Evolutionary conservation across 1,284 basidiomycete species (phyloP).

Genomic region (Leccinum subatratum): DNA sequence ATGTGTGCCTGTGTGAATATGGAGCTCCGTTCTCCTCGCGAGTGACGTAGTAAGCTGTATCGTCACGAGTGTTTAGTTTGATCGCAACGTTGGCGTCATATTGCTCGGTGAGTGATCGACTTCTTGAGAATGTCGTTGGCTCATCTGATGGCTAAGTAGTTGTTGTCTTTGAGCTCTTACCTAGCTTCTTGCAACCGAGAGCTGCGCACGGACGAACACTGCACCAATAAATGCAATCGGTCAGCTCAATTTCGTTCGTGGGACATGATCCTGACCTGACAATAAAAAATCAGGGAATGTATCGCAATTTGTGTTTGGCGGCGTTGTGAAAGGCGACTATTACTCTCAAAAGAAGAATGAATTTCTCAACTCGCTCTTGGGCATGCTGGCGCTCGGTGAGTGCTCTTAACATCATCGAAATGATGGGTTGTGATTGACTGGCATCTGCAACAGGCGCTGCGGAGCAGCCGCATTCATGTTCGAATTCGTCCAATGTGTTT

Average conservation of each 20-base stretch:
- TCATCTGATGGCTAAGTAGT: neutral
- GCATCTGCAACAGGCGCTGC: neutral
- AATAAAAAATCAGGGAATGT: neutral
- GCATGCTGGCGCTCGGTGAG: constrained; percentile 1
- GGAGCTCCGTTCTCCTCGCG: constrained; percentile 46
- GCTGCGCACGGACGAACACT: constrained; percentile 1
- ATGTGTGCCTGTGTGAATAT: constrained; percentile 53
- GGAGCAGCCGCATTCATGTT: neutral
- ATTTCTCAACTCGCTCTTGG: constrained; percentile 1
- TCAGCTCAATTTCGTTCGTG: neutral
- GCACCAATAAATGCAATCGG: neutral
- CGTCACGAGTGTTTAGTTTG: constrained; percentile 52
- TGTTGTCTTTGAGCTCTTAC: neutral
- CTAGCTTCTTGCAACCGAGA: constrained; percentile 2
- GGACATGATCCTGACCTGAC: neutral
- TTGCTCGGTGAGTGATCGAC: constrained; percentile 35
- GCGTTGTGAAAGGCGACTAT: neutral
- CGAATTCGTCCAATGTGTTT: neutral
- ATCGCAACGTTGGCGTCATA: constrained; percentile 55
- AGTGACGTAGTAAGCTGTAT: constrained; percentile 52
- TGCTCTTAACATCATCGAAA: neutral
- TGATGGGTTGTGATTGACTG: neutral
- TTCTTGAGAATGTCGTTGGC: neutral
- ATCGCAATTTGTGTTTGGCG: constrained; percentile 5
- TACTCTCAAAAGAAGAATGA: constrained; percentile 1